These are phyloP conservation scores for Citrus medica DNA, from an alignment of 345 rosid species.

Conservation along the genomic window DNA sequence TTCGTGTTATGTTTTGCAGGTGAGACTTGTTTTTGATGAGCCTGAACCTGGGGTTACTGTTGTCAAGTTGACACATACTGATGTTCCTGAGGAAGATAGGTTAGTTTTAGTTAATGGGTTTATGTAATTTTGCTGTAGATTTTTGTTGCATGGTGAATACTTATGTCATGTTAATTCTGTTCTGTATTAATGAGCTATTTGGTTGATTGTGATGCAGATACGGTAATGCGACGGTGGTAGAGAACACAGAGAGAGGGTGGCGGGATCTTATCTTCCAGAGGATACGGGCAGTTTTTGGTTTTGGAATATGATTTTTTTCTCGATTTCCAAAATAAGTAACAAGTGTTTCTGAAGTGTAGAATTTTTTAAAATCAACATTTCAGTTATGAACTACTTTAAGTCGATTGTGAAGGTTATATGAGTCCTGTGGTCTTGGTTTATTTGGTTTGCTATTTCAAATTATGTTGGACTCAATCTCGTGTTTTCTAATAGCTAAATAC, in stretches of 20 bases:
- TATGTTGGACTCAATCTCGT: neutral
- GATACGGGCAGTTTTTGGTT: slow-evolving; percentile 90
- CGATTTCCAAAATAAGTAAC: neutral
- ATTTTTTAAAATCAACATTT: neutral
- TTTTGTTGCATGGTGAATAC: neutral
- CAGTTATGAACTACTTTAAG: neutral
- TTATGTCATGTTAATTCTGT: neutral
- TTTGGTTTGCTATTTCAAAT: neutral
- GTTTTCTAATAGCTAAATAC: neutral
- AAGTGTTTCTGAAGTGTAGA: slow-evolving; percentile 1
- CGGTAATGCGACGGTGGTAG: slow-evolving; percentile 91
- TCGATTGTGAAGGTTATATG: neutral
- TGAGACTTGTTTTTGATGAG: slow-evolving; percentile 65
- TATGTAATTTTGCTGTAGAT: neutral
- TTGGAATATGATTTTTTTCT: slow-evolving; percentile 50
- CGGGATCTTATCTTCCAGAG: slow-evolving; percentile 80
- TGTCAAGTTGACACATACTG: slow-evolving; percentile 69
- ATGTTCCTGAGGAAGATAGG: slow-evolving; percentile 95
- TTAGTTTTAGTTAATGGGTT: slow-evolving; percentile 21
- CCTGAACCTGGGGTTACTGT: slow-evolving; percentile 80
- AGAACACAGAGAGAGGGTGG: slow-evolving; percentile 98
- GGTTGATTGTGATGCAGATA: slow-evolving; percentile 52
- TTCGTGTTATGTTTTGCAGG: slow-evolving; percentile 42
- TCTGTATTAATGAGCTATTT: neutral
- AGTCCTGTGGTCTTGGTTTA: slow-evolving; percentile 9